Evolutionary conservation across 352 stramenopile genomes (phyloP), one percentile per base, ranked within the genome.

Genomic region (Blastocystis sp.): DNA sequence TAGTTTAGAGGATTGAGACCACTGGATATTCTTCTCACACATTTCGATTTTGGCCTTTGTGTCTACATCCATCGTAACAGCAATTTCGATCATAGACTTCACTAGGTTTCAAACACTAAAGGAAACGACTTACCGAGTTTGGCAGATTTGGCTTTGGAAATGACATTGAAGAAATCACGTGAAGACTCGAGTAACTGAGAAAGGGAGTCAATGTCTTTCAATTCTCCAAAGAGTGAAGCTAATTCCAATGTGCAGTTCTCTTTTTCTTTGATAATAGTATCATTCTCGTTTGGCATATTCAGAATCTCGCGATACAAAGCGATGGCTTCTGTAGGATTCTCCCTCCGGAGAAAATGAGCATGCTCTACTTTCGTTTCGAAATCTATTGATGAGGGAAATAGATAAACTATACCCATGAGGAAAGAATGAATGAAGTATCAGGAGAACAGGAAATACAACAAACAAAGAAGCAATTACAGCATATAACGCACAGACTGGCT

Each of bases 121-220:
- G 61, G 7, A 14, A n/a, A 32, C 5, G 35, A 88, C 91, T 73
- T 78, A 95, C 92, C 92, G 77, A 98, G 97, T 91, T 99, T 99
- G 74, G 96, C 96, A 12, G 94, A 97, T 91, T 98, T 98, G 56
- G 96, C 96, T 88, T 98, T 98, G 49, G 95, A 95, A 24, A 98
- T 92, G 46, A 92, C 93, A 27, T 89, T 88, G 90, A 99, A 98
- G 89, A 98, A 86, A 24, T 52, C 29, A 27, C 56, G 74, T 14
- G 74, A 86, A 49, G 74, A 86, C 74, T 74, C 59, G 39, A 74
- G 49, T 7, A 74, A 24, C 35, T n/a, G 21, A 19, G 56, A 69
- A 21, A 86, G 58, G 1, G 57, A 80, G 29, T 78, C 61, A 19
- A 69, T 88, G 21, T 71, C 29, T 16, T 81, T 81, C 57, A 88